Conservation (phyloP, 805 yeast genomes). For the Metschnikowia rubicola region DNA sequence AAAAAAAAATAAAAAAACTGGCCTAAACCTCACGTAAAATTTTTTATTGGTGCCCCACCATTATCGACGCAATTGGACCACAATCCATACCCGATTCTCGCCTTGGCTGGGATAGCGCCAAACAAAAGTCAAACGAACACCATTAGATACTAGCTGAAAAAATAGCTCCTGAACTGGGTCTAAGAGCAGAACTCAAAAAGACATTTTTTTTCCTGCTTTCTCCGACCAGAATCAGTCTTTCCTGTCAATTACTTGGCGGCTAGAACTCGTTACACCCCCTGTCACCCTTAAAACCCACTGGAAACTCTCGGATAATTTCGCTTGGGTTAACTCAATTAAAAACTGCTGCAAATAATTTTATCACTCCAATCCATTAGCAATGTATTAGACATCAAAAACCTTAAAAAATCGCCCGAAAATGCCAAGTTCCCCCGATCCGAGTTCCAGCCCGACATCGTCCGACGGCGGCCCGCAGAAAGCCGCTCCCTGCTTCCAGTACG, state of each 20-base stretch:
- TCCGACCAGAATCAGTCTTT: no score
- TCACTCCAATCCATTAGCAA: neutral
- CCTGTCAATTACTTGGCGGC: no score
- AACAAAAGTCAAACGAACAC: neutral
- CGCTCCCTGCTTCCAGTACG: slow-evolving; percentile 30
- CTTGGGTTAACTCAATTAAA: neutral
- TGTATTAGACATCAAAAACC: neutral
- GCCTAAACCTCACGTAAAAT: no score
- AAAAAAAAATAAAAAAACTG: neutral
- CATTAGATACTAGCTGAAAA: no score
- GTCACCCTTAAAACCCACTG: neutral
- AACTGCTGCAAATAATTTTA: neutral
- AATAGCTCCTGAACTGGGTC: neutral
- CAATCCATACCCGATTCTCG: neutral
- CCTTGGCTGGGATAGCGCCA: neutral
- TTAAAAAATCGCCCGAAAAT: neutral
- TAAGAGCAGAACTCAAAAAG: no score
- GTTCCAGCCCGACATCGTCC: slow-evolving; percentile 8
- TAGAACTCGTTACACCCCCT: no score
- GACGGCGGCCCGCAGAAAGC: slow-evolving; percentile 3
- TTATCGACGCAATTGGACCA: slow-evolving; percentile 1
- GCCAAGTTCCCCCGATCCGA: slow-evolving; percentile 2
- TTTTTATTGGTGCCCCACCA: no score
- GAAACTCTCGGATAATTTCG: neutral
- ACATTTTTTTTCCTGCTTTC: no score